phyloP scores from a whole-genome alignment of 306 rosid genomes.

The Mimosa pudica region DNA sequence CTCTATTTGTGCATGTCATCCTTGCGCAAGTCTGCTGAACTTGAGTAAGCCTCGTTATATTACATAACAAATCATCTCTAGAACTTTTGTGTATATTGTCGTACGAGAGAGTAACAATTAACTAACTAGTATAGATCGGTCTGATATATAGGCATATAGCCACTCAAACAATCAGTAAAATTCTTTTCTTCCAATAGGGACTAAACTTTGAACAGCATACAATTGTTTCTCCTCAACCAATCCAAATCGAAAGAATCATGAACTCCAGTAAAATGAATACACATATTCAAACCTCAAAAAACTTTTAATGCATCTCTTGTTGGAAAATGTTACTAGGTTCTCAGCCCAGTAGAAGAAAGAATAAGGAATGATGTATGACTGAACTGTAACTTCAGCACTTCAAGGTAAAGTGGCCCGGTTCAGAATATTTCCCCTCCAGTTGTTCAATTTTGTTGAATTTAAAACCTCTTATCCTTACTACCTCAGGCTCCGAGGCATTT shows the following conservation, averaged over 20 bases:
- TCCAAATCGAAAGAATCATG: not conserved
- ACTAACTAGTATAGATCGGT: not conserved
- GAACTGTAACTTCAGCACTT: conserved; percentile 50
- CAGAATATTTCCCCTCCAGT: conserved; percentile 51
- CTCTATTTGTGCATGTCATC: too few relatives aligned
- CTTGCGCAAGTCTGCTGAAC: too few relatives aligned
- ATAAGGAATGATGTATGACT: conserved; percentile 26
- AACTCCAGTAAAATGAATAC: conserved; percentile 4
- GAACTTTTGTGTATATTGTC: too few relatives aligned
- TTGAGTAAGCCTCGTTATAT: too few relatives aligned
- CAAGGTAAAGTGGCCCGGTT: conserved; percentile 53
- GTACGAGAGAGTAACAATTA: too few relatives aligned
- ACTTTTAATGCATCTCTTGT: not conserved
- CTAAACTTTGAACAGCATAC: not conserved
- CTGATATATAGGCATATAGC: not conserved
- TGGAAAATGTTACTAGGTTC: conserved; percentile 8
- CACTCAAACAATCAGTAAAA: not conserved
- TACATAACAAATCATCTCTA: too few relatives aligned
- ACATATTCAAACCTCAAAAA: conserved; percentile 10
- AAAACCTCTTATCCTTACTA: conserved; percentile 80
- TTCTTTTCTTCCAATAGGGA: not conserved
- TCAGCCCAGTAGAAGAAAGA: conserved; percentile 25
- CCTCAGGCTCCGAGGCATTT: conserved; percentile 68
- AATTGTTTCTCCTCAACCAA: not conserved
- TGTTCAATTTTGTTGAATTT: conserved; percentile 77